phyloP scores from a whole-genome alignment of 768 basidiomycete species.

The Collybia sordida region DNA sequence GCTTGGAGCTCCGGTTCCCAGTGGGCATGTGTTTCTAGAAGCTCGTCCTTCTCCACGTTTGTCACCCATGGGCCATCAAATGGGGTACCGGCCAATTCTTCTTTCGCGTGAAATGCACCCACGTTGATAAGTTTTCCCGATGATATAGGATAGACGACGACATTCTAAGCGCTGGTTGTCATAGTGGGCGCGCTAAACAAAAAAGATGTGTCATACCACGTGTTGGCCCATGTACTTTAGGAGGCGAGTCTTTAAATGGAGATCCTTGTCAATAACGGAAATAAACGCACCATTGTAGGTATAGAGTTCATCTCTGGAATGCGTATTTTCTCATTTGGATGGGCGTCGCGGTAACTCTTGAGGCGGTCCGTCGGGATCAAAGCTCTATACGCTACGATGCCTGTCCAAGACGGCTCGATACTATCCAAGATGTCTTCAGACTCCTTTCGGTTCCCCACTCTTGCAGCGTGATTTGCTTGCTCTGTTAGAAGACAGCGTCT shows the following conservation, averaged over 20 bases:
- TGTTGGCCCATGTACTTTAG: constrained; percentile 31
- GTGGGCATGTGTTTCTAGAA: constrained; percentile 33
- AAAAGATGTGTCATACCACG: constrained; percentile 16
- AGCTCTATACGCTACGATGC: constrained; percentile 35
- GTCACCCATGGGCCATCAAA: constrained; percentile 34
- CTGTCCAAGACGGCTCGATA: constrained; percentile 36
- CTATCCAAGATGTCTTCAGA: constrained; percentile 13
- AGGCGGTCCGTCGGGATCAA: constrained; percentile 25
- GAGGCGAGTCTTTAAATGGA: neutral
- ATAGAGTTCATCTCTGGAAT: constrained; percentile 20
- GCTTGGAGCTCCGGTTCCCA: constrained; percentile 48
- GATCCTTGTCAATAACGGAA: neutral
- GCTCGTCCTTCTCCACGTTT: constrained; percentile 34
- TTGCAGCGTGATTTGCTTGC: constrained; percentile 11
- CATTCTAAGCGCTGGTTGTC: constrained; percentile 17
- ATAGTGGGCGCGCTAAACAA: neutral
- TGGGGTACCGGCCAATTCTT: constrained; percentile 26
- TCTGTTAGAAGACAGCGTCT: constrained; percentile 22
- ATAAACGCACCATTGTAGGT: constrained; percentile 23
- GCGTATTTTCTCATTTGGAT: constrained; percentile 22
- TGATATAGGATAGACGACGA: constrained; percentile 33
- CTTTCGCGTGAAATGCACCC: constrained; percentile 24
- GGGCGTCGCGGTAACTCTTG: constrained; percentile 18
- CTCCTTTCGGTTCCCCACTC: constrained; percentile 7
- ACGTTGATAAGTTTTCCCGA: constrained; percentile 30